Evolutionary conservation across 2,329 filamentous ascomycete species (phyloP).

Genomic region (Lecanicillium sp.): DNA sequence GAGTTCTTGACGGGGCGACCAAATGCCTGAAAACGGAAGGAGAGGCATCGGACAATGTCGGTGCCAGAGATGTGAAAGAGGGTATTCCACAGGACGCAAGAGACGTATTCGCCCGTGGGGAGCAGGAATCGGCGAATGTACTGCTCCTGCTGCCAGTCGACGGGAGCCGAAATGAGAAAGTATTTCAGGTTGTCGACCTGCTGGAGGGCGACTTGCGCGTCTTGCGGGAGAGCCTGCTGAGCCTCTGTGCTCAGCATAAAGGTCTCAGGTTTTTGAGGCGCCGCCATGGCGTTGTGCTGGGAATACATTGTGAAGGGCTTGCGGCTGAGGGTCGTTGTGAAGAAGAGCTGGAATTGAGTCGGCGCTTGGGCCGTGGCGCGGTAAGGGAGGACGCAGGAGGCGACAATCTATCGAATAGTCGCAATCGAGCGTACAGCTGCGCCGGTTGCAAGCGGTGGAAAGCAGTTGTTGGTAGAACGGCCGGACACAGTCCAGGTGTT

Average conservation of each 20-base stretch:
- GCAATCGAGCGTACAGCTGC: background rate
- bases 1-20: slow-evolving; percentile 98
- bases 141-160: slow-evolving; percentile 95
- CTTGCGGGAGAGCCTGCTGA: slow-evolving; percentile 90
- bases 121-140: slow-evolving; percentile 93
- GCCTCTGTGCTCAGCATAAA: slow-evolving; percentile 98
- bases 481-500: slow-evolving; percentile 10
- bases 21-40: slow-evolving; percentile 97
- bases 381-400: background rate
- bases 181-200: slow-evolving; percentile 99
- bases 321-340: slow-evolving; percentile 5
- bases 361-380: background rate
- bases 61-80: slow-evolving; percentile 99
- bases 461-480: background rate
- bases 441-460: background rate
- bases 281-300: slow-evolving; percentile 79
- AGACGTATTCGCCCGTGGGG: slow-evolving; percentile 97
- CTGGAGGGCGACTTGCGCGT: slow-evolving; percentile 93
- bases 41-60: slow-evolving; percentile 95
- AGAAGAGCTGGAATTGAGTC: slow-evolving; percentile 1
- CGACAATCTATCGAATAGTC: background rate
- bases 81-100: slow-evolving; percentile 96
- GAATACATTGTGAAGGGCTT: slow-evolving; percentile 57
- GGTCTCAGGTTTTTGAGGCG: slow-evolving; percentile 93
- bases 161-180: slow-evolving; percentile 96